These are phyloP conservation scores for Lentinula novae-zelandiae DNA, from an alignment of 1,284 basidiomycete genomes.

Conservation along the genomic window DNA sequence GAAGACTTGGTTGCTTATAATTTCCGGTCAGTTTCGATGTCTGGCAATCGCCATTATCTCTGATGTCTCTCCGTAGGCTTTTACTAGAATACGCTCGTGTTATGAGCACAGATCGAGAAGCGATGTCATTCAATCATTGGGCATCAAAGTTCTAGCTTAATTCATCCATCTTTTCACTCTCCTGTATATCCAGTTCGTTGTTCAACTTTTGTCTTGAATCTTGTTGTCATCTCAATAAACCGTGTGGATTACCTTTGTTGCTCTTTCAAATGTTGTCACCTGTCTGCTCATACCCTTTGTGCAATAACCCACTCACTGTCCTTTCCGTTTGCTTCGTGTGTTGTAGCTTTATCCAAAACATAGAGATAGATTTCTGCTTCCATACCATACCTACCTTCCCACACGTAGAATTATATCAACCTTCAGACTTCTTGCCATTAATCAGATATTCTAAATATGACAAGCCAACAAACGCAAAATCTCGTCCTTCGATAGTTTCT, in stretches of 20 bases:
- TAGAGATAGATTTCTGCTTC: no score
- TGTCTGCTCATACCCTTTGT: no score
- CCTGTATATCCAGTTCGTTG: no score
- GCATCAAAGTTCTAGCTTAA: background rate
- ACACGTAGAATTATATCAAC: no score
- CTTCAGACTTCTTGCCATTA: no score
- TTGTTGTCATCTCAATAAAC: no score
- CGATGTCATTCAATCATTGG: constrained; percentile 2
- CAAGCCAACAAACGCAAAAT: background rate
- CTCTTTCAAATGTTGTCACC: no score
- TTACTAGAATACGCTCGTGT: constrained; percentile 50
- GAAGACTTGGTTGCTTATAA: constrained; percentile 63
- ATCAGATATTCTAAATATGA: background rate
- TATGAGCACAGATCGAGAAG: constrained; percentile 25
- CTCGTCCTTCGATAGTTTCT: background rate
- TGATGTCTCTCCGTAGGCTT: constrained; percentile 20
- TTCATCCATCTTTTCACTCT: no score
- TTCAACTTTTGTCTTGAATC: no score
- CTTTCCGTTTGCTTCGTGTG: no score
- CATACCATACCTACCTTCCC: no score
- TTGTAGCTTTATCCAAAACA: background rate
- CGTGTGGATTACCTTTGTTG: background rate
- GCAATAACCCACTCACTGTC: no score
- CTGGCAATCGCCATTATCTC: background rate
- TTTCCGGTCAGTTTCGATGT: constrained; percentile 36